Evolutionary conservation across 257 asterid genomes (phyloP).

Genomic region (Solanum lignicaule): DNA sequence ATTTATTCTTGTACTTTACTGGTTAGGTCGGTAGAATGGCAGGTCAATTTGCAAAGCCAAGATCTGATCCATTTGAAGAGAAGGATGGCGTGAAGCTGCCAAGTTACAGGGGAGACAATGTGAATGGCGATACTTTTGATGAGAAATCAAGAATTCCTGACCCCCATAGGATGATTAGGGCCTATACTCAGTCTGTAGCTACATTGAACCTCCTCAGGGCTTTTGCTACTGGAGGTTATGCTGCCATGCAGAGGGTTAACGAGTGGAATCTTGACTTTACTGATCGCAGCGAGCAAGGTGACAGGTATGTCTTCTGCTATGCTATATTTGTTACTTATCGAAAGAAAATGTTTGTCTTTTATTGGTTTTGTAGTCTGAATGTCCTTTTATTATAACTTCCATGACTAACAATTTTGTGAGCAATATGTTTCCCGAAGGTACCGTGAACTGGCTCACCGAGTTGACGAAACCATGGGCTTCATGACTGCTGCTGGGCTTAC

Average conservation of each 20-base stretch:
- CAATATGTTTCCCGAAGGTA: slow-evolving; percentile 23
- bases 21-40: slow-evolving; percentile 76
- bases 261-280: slow-evolving; percentile 84
- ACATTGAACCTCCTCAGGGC: slow-evolving; percentile 71
- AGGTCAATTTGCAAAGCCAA: slow-evolving; percentile 75
- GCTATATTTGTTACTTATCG: neutral
- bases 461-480: slow-evolving; percentile 73
- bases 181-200: slow-evolving; percentile 66
- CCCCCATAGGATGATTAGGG: slow-evolving; percentile 60
- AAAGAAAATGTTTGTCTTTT: neutral
- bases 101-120: slow-evolving; percentile 70
- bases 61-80: slow-evolving; percentile 60
- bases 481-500: slow-evolving; percentile 68
- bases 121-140: slow-evolving; percentile 58
- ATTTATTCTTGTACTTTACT: neutral
- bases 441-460: slow-evolving; percentile 64
- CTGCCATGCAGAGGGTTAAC: slow-evolving; percentile 68
- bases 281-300: slow-evolving; percentile 68
- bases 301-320: slow-evolving; percentile 29
- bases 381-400: neutral
- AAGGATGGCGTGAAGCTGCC: slow-evolving; percentile 64
- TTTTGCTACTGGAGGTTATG: slow-evolving; percentile 76
- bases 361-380: neutral
- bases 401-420: neutral
- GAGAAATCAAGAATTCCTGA: slow-evolving; percentile 62